Evolutionary conservation across 1,284 basidiomycete species (phyloP).

Genomic region (Ceratorhiza oryzae-sativae): DNA sequence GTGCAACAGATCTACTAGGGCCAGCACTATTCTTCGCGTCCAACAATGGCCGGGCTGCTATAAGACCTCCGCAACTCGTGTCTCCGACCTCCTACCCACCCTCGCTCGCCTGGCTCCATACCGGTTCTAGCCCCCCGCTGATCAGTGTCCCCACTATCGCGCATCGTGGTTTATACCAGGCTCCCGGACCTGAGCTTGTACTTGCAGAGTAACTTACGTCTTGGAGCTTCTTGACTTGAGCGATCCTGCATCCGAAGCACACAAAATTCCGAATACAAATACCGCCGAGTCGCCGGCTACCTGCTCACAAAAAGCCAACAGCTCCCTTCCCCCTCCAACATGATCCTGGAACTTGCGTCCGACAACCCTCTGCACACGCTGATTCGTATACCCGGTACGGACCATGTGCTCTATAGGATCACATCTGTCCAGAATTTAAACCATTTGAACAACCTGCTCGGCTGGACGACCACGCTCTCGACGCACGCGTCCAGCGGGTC

Average conservation of each 20-base stretch:
- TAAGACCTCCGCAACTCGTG: conserved; percentile 1
- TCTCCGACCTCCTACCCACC: neutral
- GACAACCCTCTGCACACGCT: conserved; percentile 39
- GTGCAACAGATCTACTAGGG: conserved; percentile 9
- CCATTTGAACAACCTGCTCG: conserved; percentile 34
- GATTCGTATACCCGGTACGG: conserved; percentile 33
- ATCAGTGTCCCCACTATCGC: conserved; percentile 9
- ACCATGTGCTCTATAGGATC: conserved; percentile 33
- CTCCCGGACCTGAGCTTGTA: conserved; percentile 11
- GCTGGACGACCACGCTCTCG: conserved; percentile 37
- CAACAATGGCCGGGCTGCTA: conserved; percentile 17
- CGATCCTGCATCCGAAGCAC: conserved; percentile 3
- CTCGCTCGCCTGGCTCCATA: conserved; percentile 11
- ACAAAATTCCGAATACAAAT: conserved; percentile 30
- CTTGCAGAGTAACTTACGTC: conserved; percentile 23
- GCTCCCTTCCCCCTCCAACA: conserved; percentile 22
- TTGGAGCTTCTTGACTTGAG: conserved; percentile 26
- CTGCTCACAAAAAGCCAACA: neutral
- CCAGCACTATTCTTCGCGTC: neutral
- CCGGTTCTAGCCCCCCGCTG: neutral
- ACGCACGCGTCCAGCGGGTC: conserved; percentile 6
- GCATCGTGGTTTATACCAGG: neutral
- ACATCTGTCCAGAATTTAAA: conserved; percentile 37
- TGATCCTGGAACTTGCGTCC: conserved; percentile 37
- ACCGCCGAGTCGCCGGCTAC: neutral